A percentile compares a stretch with the other conserved stretches of the same genome.
phyloP scores from a whole-genome alignment of 495 filamentous ascomycete species.

The Paragyromitra xinjiangensis region DNA sequence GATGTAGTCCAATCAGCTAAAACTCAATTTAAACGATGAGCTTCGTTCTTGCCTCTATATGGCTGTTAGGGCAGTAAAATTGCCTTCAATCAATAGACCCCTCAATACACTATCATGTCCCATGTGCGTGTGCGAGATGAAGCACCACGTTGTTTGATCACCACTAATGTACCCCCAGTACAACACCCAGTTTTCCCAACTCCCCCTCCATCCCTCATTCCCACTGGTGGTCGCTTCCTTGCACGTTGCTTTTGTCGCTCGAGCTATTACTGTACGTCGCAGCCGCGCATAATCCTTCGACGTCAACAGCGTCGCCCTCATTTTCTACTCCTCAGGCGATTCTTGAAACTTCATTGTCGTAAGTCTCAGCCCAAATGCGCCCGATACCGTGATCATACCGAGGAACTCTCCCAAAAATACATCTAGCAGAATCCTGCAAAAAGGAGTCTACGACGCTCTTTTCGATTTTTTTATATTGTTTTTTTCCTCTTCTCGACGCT shows the following conservation, averaged over 20 bases:
- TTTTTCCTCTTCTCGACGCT: slow-evolving; percentile 10
- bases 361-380: slow-evolving; percentile 27
- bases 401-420: slow-evolving; percentile 38
- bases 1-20: slow-evolving; percentile 1
- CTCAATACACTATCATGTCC: slow-evolving; percentile 12
- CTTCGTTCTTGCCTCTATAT: not conserved
- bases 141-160: slow-evolving; percentile 46
- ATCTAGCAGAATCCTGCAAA: slow-evolving; percentile 31
- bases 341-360: slow-evolving; percentile 39
- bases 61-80: slow-evolving; percentile 7
- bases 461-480: slow-evolving; percentile 2
- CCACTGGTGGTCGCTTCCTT: slow-evolving; percentile 33
- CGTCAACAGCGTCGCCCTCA: slow-evolving; percentile 24
- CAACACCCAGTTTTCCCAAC: slow-evolving; percentile 3
- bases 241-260: slow-evolving; percentile 30
- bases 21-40: slow-evolving; percentile 26
- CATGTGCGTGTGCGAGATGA: slow-evolving; percentile 33
- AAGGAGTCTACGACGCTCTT: slow-evolving; percentile 38
- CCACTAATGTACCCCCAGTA: slow-evolving; percentile 22
- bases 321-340: slow-evolving; percentile 29
- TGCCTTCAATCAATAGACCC: slow-evolving; percentile 23
- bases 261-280: slow-evolving; percentile 26
- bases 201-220: slow-evolving; percentile 13
- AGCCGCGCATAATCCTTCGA: slow-evolving; percentile 29
- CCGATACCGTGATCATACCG: slow-evolving; percentile 22